Evolutionary conservation across 2,329 filamentous ascomycete species (phyloP).

Genomic region (Pyrenochaeta sp.): DNA sequence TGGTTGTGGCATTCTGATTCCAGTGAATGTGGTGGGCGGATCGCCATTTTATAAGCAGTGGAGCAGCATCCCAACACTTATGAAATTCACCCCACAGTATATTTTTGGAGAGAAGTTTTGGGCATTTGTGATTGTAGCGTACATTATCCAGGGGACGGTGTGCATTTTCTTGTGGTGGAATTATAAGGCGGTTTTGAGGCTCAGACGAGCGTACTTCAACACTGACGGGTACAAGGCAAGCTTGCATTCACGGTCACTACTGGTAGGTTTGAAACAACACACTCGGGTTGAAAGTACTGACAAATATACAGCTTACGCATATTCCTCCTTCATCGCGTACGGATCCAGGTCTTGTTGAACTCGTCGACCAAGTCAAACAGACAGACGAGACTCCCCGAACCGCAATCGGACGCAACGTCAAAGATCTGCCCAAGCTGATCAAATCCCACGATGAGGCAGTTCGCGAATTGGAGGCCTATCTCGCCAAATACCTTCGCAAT

Average conservation of each 20-base stretch:
- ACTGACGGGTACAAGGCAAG: constrained; percentile 86
- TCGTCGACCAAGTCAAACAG: constrained; percentile 80
- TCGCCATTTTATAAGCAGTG: constrained; percentile 41
- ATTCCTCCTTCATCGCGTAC: constrained; percentile 76
- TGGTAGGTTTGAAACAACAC: constrained; percentile 48
- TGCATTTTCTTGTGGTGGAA: constrained; percentile 88
- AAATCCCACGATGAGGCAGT: constrained; percentile 82
- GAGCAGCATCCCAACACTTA: constrained; percentile 40
- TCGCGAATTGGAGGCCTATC: constrained; percentile 77
- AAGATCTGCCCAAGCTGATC: constrained; percentile 84
- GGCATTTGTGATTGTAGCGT: constrained; percentile 66
- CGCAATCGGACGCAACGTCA: constrained; percentile 88
- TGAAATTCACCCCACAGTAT: constrained; percentile 66
- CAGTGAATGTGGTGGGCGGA: constrained; percentile 69
- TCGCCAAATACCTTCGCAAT: constrained; percentile 85
- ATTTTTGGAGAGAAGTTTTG: constrained; percentile 61
- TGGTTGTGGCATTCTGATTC: constrained; percentile 79
- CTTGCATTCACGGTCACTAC: constrained; percentile 73
- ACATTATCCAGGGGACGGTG: constrained; percentile 74
- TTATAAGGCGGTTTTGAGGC: constrained; percentile 72
- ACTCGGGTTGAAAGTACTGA: neutral
- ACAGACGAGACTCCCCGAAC: constrained; percentile 78
- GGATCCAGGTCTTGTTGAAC: constrained; percentile 86
- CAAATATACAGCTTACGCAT: constrained; percentile 71
- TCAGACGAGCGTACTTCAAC: constrained; percentile 82